Conservation (phyloP, 2,329 filamentous ascomycete species). For the Zelopaecilomyces penicillatus region DNA sequence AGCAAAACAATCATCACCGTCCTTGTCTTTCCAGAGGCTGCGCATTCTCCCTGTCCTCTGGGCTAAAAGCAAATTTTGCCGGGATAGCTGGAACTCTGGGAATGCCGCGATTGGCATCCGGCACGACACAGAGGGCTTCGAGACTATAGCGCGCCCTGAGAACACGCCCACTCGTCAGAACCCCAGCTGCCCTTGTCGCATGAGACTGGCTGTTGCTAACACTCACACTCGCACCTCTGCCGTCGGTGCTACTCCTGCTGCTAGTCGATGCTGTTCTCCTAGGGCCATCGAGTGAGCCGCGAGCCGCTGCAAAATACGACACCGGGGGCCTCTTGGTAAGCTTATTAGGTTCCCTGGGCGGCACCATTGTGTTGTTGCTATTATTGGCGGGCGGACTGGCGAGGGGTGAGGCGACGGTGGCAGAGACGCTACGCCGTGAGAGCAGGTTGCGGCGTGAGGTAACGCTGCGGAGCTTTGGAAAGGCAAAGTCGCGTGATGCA, state of each 20-base stretch:
- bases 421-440: constrained; percentile 1
- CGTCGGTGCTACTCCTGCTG: too few relatives aligned
- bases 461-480: constrained; percentile 23
- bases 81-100: constrained; percentile 37
- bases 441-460: constrained; percentile 19
- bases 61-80: constrained; percentile 29
- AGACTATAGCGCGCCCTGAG: constrained; percentile 17
- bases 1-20: constrained; percentile 5
- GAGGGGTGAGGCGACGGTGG: constrained; percentile 4
- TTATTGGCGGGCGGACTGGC: background rate
- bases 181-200: background rate
- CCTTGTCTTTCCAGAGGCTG: constrained; percentile 22
- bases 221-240: too few relatives aligned
- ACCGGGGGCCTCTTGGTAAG: constrained; percentile 17
- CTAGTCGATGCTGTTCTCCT: too few relatives aligned
- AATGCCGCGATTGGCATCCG: constrained; percentile 39
- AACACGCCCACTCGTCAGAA: constrained; percentile 13
- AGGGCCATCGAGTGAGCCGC: constrained; percentile 3
- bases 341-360: constrained; percentile 14
- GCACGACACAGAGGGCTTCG: constrained; percentile 31
- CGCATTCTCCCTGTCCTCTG: constrained; percentile 26
- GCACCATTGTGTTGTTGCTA: background rate
- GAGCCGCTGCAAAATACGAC: background rate
- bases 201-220: too few relatives aligned
- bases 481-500: constrained; percentile 34